Evolutionary conservation across 2,329 filamentous ascomycete genomes (phyloP).

Genomic region (Keithomyces neogunnii): DNA sequence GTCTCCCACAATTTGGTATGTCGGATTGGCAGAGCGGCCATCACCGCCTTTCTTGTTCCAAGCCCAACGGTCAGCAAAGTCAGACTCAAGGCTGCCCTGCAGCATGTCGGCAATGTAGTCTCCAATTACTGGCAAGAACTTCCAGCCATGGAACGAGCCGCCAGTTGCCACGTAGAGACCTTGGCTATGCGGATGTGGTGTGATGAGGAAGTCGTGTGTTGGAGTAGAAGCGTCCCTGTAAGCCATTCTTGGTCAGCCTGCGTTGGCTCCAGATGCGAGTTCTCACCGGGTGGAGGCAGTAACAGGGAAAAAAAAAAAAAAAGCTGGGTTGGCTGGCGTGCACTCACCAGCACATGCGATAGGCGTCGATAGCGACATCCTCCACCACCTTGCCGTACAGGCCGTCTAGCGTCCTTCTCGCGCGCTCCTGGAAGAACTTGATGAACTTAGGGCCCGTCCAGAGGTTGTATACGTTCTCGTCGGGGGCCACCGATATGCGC

Average conservation of each 20-base stretch:
- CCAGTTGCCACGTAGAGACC: constrained; percentile 53
- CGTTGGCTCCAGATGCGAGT: constrained; percentile 3
- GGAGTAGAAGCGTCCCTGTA: constrained; percentile 53
- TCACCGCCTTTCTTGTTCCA: constrained; percentile 36
- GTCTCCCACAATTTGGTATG: constrained; percentile 32
- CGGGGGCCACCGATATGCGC: constrained; percentile 42
- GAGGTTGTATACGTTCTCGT: constrained; percentile 31
- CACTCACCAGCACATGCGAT: constrained; percentile 37
- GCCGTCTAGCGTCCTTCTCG: constrained; percentile 28
- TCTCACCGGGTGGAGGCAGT: constrained; percentile 1
- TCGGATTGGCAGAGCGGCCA: constrained; percentile 32
- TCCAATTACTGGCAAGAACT: constrained; percentile 55
- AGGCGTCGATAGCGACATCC: constrained; percentile 29
- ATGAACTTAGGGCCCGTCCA: constrained; percentile 31
- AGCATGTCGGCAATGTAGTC: constrained; percentile 47
- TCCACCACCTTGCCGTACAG: constrained; percentile 33
- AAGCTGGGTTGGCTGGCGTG: too few species aligned
- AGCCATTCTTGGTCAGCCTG: neutral
- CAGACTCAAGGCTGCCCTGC: constrained; percentile 28
- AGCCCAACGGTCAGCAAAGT: constrained; percentile 33
- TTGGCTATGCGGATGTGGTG: constrained; percentile 36
- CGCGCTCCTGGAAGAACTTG: constrained; percentile 35
- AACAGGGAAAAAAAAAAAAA: neutral
- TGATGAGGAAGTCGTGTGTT: constrained; percentile 54
- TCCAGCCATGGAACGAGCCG: constrained; percentile 57